Conservation (phyloP, 2,329 filamentous ascomycete species). For the Penicillium nordicum region DNA sequence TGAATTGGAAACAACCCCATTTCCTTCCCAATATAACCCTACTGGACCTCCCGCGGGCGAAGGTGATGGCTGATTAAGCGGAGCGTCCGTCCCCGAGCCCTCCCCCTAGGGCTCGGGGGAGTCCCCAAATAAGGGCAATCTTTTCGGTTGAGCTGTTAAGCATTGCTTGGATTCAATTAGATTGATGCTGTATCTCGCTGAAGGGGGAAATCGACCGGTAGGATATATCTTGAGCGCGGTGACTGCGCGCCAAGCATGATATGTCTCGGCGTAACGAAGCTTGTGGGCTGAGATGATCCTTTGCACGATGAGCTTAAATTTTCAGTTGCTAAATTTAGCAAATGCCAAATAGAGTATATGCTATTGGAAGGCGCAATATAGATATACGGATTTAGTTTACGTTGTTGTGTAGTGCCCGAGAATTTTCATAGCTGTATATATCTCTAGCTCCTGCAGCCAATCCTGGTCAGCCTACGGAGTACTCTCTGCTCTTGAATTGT, state of each 20-base stretch:
- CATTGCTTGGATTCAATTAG: too few species aligned
- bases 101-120: too few species aligned
- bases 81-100: neutral
- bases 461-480: neutral
- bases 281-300: neutral
- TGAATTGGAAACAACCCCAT: neutral
- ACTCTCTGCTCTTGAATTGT: neutral
- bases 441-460: too few species aligned
- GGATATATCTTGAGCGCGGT: neutral
- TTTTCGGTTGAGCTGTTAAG: neutral
- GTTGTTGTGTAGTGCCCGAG: too few species aligned
- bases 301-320: neutral
- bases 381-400: too few species aligned
- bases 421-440: neutral
- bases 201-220: neutral
- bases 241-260: neutral
- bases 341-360: neutral
- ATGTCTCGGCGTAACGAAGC: neutral
- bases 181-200: neutral
- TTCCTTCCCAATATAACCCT: too few species aligned
- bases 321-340: neutral
- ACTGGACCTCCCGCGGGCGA: neutral
- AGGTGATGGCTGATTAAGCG: conserved; percentile 2
- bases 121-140: too few species aligned
- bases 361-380: neutral